Percentiles rank a stretch among this genome's conserved stretches.
phyloP scores from a whole-genome alignment of 192 early-diverging fungal species.

The Coemansia sp. region DNA sequence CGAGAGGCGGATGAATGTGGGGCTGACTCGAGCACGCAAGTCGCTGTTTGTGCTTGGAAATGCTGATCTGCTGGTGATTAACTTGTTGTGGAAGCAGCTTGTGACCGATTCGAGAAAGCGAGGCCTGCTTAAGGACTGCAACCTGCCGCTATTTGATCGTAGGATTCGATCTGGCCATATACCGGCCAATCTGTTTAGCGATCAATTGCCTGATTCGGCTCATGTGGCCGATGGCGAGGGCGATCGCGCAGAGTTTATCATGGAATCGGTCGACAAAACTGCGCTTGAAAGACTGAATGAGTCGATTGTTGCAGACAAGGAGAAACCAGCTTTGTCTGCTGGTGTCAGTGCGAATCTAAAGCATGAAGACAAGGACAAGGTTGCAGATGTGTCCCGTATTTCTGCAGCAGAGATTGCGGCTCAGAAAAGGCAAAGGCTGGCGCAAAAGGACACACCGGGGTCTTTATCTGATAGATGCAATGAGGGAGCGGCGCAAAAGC shows the following conservation, averaged over 20 bases:
- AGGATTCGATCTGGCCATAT: background rate
- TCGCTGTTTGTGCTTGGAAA: slow-evolving; percentile 85
- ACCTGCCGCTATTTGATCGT: slow-evolving; percentile 36
- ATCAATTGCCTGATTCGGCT: background rate
- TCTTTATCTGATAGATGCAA: background rate
- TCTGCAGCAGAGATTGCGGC: background rate
- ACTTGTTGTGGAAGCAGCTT: slow-evolving; percentile 72
- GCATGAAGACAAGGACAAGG: background rate
- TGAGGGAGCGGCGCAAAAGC: background rate
- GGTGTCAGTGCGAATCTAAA: background rate
- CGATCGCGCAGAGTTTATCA: slow-evolving; percentile 33
- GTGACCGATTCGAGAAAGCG: slow-evolving; percentile 62
- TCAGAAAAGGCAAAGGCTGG: background rate
- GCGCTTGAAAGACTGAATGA: slow-evolving; percentile 19
- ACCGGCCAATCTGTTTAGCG: slow-evolving; percentile 14
- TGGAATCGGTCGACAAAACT: slow-evolving; percentile 29
- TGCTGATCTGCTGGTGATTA: slow-evolving; percentile 58
- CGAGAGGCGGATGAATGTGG: slow-evolving; percentile 88
- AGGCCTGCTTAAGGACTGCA: slow-evolving; percentile 14
- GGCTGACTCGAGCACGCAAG: slow-evolving; percentile 79
- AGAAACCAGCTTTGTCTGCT: background rate
- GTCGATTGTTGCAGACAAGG: slow-evolving; percentile 1
- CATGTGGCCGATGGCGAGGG: slow-evolving; percentile 38
- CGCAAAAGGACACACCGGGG: background rate
- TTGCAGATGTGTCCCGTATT: background rate